These are phyloP conservation scores for Pythium phragmiticola DNA, from an alignment of 352 stramenopile genomes.

Conservation along the genomic window DNA sequence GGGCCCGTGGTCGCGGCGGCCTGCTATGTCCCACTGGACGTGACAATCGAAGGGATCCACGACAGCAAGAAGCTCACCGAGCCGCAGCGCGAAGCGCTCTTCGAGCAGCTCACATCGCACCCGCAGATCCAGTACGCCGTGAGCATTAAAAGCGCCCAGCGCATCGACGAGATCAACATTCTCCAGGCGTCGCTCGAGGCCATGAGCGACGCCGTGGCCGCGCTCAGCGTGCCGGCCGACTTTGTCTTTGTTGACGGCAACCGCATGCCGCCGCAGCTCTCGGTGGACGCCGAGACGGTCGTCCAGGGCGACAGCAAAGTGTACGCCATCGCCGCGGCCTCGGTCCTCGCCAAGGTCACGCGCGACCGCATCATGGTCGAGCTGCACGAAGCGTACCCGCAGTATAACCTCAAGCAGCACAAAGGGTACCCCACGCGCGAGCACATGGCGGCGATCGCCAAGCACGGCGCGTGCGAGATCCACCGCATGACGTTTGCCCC, in stretches of 20 bases:
- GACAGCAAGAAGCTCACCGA: constrained; percentile 97
- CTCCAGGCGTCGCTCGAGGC: constrained; percentile 96
- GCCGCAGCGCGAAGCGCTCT: constrained; percentile 91
- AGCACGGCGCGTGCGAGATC: constrained; percentile 91
- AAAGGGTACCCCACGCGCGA: constrained; percentile 96
- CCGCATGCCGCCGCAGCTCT: constrained; percentile 88
- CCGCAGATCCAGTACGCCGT: constrained; percentile 87
- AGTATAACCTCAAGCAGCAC: constrained; percentile 94
- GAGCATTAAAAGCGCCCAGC: constrained; percentile 60
- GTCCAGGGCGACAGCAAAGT: constrained; percentile 96
- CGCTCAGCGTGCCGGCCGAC: constrained; percentile 41
- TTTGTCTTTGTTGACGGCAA: constrained; percentile 97
- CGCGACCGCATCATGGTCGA: constrained; percentile 96
- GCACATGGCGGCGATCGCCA: constrained; percentile 89
- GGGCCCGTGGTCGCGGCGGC: constrained; percentile 86
- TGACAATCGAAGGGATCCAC: constrained; percentile 84
- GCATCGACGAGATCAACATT: constrained; percentile 99
- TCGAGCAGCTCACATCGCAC: constrained; percentile 79
- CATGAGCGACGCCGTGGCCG: constrained; percentile 91
- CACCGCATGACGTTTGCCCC: constrained; percentile 97
- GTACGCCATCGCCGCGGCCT: constrained; percentile 97
- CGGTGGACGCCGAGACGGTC: constrained; percentile 85
- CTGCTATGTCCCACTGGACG: constrained; percentile 71
- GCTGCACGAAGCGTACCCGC: constrained; percentile 91
- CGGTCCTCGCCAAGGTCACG: constrained; percentile 98